These are phyloP conservation scores for Bretziella fagacearum DNA, from an alignment of 2,329 filamentous ascomycete species.

Conservation along the genomic window DNA sequence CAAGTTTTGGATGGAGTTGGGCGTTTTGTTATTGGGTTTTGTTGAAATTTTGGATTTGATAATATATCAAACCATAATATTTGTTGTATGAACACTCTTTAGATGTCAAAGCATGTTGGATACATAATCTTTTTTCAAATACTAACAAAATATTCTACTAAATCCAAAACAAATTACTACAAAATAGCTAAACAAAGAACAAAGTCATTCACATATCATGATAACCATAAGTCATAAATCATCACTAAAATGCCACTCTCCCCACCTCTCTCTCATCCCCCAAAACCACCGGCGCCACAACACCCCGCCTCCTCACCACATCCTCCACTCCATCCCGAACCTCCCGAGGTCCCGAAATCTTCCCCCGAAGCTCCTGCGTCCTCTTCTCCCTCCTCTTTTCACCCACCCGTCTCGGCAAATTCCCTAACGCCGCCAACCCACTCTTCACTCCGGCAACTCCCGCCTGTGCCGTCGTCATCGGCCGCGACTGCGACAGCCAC, in stretches of 20 bases:
- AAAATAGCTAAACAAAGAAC: background rate
- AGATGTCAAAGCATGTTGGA: no score
- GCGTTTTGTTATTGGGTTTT: constrained; percentile 1
- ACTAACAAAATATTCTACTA: no score
- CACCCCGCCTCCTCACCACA: constrained; percentile 28
- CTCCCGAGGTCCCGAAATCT: constrained; percentile 42
- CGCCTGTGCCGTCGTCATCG: constrained; percentile 9
- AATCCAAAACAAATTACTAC: no score
- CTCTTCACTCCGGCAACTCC: constrained; percentile 9
- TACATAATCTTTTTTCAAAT: no score
- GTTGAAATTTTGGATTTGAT: constrained; percentile 1
- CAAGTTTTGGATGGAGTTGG: background rate
- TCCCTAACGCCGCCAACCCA: constrained; percentile 23
- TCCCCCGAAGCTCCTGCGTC: constrained; percentile 38
- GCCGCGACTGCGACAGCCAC: constrained; percentile 6
- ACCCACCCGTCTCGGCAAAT: constrained; percentile 37
- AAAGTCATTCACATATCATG: background rate
- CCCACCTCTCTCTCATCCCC: background rate
- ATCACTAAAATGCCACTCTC: background rate
- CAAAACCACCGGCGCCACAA: background rate
- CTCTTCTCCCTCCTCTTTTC: constrained; percentile 43
- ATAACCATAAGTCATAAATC: constrained; percentile 2
- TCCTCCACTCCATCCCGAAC: constrained; percentile 42
- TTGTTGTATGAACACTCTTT: no score
- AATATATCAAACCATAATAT: no score